Evolutionary conservation across 2,329 filamentous ascomycete genomes (phyloP).

Genomic region (Aspergillus fumigatiaffinis): DNA sequence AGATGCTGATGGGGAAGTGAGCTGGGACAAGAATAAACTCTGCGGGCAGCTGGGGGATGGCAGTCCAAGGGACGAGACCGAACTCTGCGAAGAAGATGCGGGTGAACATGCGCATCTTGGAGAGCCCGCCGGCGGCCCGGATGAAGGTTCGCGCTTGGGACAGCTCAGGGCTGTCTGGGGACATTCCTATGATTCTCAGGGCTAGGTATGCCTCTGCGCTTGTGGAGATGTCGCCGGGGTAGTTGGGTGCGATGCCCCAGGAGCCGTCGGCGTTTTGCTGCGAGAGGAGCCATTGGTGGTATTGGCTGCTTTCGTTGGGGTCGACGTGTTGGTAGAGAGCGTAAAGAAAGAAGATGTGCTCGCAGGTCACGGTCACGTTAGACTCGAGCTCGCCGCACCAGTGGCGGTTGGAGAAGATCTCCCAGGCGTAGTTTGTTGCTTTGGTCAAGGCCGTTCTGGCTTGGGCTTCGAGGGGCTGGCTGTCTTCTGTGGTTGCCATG

Average conservation of each 20-base stretch:
- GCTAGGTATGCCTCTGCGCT: conserved; percentile 32
- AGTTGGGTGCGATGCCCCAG: conserved; percentile 23
- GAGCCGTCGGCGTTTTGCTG: conserved; percentile 26
- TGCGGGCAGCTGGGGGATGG: conserved; percentile 28
- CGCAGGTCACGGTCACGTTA: conserved; percentile 21
- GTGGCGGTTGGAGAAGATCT: conserved; percentile 7
- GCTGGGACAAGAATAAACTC: conserved; percentile 32
- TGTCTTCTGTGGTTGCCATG: not conserved
- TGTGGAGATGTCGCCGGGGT: conserved; percentile 21
- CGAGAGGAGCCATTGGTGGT: conserved; percentile 7
- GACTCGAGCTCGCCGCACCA: conserved; percentile 22
- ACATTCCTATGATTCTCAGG: conserved; percentile 27
- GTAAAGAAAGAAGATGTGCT: conserved; percentile 24
- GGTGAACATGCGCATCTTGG: conserved; percentile 28
- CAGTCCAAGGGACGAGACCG: conserved; percentile 32
- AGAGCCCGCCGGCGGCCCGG: conserved; percentile 23
- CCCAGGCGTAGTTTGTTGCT: not conserved
- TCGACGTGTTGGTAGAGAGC: conserved; percentile 14
- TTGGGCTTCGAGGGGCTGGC: not conserved
- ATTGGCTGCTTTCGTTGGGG: conserved; percentile 1
- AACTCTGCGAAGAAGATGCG: conserved; percentile 26
- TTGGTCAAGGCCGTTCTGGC: not conserved
- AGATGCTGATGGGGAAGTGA: conserved; percentile 27
- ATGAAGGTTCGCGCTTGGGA: conserved; percentile 22
- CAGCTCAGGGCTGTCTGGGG: conserved; percentile 8